These are phyloP conservation scores for Acorus gramineus DNA, from an alignment of 106 monocot genomes.

Conservation along the genomic window DNA sequence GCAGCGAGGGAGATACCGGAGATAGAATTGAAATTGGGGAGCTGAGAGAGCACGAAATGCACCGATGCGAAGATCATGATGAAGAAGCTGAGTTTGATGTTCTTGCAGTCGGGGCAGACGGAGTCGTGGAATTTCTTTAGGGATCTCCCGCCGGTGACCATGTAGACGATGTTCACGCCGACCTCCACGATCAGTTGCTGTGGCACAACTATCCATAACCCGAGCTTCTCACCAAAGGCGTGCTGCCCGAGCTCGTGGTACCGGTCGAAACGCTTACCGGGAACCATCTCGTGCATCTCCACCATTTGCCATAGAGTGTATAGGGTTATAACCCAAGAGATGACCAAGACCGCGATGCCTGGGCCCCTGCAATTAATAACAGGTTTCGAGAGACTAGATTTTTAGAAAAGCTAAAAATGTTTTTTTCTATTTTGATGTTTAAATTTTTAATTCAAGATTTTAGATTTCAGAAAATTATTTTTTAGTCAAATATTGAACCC, in stretches of 20 bases:
- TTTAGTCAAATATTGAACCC: too few relatives aligned
- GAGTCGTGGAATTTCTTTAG: constrained; percentile 17
- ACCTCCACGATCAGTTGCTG: constrained; percentile 21
- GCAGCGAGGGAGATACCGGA: constrained; percentile 20
- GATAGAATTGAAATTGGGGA: constrained; percentile 28
- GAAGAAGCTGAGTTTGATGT: constrained; percentile 15
- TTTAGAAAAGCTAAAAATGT: too few relatives aligned
- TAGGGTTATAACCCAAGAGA: constrained; percentile 27
- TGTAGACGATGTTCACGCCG: constrained; percentile 18
- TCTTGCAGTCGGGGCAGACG: constrained; percentile 2
- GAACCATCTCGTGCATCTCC: constrained; percentile 16
- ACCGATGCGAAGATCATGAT: constrained; percentile 26
- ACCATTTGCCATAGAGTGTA: constrained; percentile 29
- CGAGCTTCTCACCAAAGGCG: too few relatives aligned
- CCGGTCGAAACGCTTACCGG: too few relatives aligned
- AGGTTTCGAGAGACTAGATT: too few relatives aligned
- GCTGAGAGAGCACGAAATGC: constrained; percentile 17
- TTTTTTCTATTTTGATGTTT: too few relatives aligned
- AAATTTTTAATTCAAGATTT: too few relatives aligned
- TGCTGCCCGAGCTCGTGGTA: too few relatives aligned
- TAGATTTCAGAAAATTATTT: too few relatives aligned
- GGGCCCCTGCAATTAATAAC: constrained; percentile 8
- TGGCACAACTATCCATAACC: constrained; percentile 2
- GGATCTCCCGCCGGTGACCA: constrained; percentile 24
- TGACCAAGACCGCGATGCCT: constrained; percentile 6